Conservation (phyloP, 257 asterid species). For the Avicennia marina region DNA sequence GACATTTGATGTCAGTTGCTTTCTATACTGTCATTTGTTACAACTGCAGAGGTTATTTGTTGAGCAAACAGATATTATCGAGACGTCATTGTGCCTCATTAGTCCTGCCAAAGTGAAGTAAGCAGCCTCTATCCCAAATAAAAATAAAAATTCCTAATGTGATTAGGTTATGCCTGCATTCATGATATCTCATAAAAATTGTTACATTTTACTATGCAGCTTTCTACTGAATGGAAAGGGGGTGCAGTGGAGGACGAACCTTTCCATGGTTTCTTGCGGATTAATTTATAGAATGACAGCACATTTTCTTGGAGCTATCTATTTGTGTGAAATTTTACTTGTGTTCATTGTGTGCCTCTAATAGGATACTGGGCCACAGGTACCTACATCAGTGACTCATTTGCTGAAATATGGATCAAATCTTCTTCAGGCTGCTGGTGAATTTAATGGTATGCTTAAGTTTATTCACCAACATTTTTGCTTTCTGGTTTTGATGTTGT, state of each 20-base stretch:
- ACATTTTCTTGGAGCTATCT: not conserved
- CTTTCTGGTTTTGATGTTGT: constrained; percentile 9
- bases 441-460: constrained; percentile 58
- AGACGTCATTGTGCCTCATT: constrained; percentile 76
- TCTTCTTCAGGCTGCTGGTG: constrained; percentile 91
- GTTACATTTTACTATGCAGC: constrained; percentile 39
- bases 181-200: not conserved
- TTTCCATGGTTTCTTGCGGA: constrained; percentile 44
- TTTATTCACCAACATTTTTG: not conserved
- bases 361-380: constrained; percentile 84
- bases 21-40: constrained; percentile 21
- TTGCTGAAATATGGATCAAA: constrained; percentile 77
- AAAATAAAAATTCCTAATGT: constrained; percentile 2
- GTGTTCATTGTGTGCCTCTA: constrained; percentile 2
- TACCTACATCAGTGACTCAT: constrained; percentile 59
- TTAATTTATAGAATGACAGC: not conserved
- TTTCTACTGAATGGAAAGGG: constrained; percentile 82
- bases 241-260: constrained; percentile 61
- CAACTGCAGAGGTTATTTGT: constrained; percentile 73
- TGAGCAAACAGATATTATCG: constrained; percentile 58
- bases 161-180: no score
- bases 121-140: constrained; percentile 16
- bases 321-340: not conserved
- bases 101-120: constrained; percentile 81
- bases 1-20: no score